Evolutionary conservation across 2,329 filamentous ascomycete species (phyloP).

Genomic region (Cercospora berteroae): DNA sequence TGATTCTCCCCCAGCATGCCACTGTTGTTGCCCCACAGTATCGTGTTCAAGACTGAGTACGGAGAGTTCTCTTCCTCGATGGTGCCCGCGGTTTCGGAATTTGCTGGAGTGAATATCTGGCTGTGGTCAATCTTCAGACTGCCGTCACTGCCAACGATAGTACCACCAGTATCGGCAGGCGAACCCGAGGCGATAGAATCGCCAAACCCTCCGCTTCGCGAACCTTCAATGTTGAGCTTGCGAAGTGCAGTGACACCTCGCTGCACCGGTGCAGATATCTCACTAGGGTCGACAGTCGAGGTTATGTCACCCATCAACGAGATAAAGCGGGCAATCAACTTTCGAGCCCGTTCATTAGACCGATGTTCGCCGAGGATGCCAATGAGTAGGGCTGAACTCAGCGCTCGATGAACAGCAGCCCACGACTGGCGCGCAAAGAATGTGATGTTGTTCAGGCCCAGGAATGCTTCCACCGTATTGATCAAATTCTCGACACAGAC

Average conservation of each 20-base stretch:
- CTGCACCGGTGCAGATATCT: slow-evolving; percentile 49
- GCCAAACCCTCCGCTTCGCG: slow-evolving; percentile 10
- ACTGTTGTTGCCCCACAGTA: slow-evolving; percentile 38
- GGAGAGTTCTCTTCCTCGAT: slow-evolving; percentile 43
- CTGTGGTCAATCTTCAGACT: slow-evolving; percentile 28
- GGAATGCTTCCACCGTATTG: slow-evolving; percentile 58
- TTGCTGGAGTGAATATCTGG: slow-evolving; percentile 31
- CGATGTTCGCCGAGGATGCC: slow-evolving; percentile 47
- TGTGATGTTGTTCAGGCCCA: slow-evolving; percentile 55
- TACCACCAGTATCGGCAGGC: slow-evolving; percentile 14
- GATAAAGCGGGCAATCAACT: slow-evolving; percentile 48
- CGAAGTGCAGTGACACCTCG: slow-evolving; percentile 48
- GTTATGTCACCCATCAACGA: slow-evolving; percentile 49
- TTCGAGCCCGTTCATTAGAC: slow-evolving; percentile 49
- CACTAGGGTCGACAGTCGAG: slow-evolving; percentile 47
- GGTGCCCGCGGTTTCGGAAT: slow-evolving; percentile 32
- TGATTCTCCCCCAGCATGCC: slow-evolving; percentile 2
- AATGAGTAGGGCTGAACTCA: slow-evolving; percentile 41
- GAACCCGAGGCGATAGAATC: slow-evolving; percentile 10
- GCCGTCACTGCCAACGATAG: slow-evolving; percentile 19
- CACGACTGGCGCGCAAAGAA: slow-evolving; percentile 42
- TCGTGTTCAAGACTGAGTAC: slow-evolving; percentile 51
- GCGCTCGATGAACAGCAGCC: slow-evolving; percentile 40
- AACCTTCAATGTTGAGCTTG: slow-evolving; percentile 39
- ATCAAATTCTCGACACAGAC: slow-evolving; percentile 58